Evolutionary conservation across 331 rosid genomes (phyloP).

Genomic region (Malus hybrid): DNA sequence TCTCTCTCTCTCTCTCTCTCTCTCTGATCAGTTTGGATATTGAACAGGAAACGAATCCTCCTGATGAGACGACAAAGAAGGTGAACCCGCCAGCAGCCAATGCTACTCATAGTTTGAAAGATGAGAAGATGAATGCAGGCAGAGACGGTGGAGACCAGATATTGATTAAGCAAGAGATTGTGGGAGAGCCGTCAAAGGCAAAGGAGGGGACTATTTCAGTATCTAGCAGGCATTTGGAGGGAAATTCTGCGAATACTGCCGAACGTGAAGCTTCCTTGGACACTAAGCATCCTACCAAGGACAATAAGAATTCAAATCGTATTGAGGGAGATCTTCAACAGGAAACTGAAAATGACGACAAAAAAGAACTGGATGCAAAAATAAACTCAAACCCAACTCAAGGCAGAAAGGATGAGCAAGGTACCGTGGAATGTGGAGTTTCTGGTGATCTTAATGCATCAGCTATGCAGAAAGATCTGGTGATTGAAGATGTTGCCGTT

Average conservation of each 20-base stretch:
- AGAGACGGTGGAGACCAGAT: slow-evolving; percentile 1
- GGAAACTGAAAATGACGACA: slow-evolving; percentile 3
- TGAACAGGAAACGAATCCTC: slow-evolving; percentile 30
- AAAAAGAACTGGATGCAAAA: not conserved
- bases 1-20: not conserved
- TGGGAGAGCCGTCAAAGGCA: not conserved
- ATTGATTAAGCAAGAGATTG: not conserved
- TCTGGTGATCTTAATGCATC: not conserved
- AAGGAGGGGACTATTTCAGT: not conserved
- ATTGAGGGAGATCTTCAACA: not conserved
- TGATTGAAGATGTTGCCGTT: slow-evolving; percentile 5
- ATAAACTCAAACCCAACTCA: not conserved
- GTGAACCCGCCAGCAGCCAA: not conserved
- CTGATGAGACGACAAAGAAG: slow-evolving; percentile 1
- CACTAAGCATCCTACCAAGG: slow-evolving; percentile 10
- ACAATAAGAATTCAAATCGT: not conserved
- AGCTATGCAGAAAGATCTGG: not conserved
- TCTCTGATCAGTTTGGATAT: not conserved
- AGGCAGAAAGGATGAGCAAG: slow-evolving; percentile 1
- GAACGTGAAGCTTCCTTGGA: not conserved
- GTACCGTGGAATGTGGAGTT: not conserved
- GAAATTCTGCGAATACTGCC: not conserved
- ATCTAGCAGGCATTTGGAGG: not conserved
- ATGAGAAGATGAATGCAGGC: not conserved
- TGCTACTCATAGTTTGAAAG: not conserved